phyloP scores from a whole-genome alignment of 306 rosid species.

The Vigna hirtella region DNA sequence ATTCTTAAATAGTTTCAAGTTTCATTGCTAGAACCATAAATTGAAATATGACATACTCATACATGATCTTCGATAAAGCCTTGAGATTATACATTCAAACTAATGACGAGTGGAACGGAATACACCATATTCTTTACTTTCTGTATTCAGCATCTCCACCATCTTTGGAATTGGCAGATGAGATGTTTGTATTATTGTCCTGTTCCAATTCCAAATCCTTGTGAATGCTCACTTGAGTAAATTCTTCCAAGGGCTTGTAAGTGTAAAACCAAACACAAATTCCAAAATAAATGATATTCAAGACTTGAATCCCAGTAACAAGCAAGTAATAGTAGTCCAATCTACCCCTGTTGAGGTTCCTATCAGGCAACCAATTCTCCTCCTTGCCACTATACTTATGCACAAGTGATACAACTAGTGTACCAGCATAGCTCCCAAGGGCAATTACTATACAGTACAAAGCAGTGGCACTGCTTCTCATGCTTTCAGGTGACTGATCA shows the following conservation, averaged over 20 bases:
- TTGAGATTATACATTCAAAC: no score
- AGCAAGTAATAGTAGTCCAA: conserved; percentile 69
- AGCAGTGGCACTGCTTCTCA: conserved; percentile 74
- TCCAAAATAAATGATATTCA: conserved; percentile 64
- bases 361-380: conserved; percentile 73
- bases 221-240: conserved; percentile 22
- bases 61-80: no score
- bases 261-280: conserved; percentile 64
- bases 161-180: conserved; percentile 14
- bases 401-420: conserved; percentile 62
- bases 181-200: conserved; percentile 26
- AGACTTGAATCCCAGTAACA: conserved; percentile 63
- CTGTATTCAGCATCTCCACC: neutral
- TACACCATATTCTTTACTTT: neutral
- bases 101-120: no score
- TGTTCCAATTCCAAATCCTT: conserved; percentile 48
- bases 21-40: no score
- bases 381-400: conserved; percentile 57
- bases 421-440: conserved; percentile 63
- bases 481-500: conserved; percentile 82
- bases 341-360: conserved; percentile 75
- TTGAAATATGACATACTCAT: no score
- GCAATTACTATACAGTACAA: conserved; percentile 63
- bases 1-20: no score
- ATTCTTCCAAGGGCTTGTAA: conserved; percentile 68